phyloP scores from a whole-genome alignment of 257 asterid genomes.

The Lycium barbarum region DNA sequence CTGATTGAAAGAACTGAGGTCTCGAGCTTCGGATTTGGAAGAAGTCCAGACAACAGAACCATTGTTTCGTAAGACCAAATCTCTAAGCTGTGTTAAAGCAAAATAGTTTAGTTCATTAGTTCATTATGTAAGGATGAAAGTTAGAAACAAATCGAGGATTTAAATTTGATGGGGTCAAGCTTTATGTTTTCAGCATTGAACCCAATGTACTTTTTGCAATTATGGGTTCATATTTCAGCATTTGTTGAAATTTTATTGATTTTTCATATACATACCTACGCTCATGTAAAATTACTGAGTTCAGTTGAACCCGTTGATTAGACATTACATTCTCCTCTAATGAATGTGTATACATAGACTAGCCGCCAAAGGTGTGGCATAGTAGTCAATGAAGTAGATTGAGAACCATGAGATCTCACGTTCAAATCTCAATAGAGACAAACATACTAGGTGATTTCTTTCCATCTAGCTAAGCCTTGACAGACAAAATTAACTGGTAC shows the following conservation, averaged over 20 bases:
- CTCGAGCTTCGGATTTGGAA: constrained; percentile 31
- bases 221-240: too few species aligned
- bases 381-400: too few species aligned
- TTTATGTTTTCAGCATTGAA: too few species aligned
- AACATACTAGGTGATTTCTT: too few species aligned
- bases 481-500: too few species aligned
- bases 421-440: too few species aligned
- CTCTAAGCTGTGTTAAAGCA: constrained; percentile 31
- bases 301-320: neutral
- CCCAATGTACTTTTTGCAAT: too few species aligned
- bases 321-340: neutral
- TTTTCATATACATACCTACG: too few species aligned
- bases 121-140: neutral
- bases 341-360: neutral
- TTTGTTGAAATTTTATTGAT: too few species aligned
- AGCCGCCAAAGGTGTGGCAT: too few species aligned
- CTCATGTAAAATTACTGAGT: neutral
- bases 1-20: constrained; percentile 27
- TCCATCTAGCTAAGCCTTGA: too few species aligned
- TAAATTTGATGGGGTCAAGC: neutral
- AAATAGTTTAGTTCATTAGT: neutral
- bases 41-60: constrained; percentile 30
- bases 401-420: too few species aligned
- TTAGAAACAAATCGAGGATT: neutral
- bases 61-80: constrained; percentile 35